These are phyloP conservation scores for Echinosophora koreensis DNA, from an alignment of 306 rosid species.

Conservation along the genomic window DNA sequence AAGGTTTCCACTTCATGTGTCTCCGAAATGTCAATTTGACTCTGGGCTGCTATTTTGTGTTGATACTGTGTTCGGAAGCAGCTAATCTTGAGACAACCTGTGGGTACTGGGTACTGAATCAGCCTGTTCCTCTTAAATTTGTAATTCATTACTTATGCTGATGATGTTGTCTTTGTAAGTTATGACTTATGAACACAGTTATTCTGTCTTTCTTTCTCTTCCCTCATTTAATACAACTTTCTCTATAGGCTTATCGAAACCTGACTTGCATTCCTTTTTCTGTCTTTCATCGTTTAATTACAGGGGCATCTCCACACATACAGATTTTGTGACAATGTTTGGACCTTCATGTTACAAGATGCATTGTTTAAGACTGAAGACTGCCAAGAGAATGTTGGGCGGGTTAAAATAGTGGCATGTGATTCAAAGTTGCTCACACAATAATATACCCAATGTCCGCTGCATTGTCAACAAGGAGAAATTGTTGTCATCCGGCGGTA, in stretches of 20 bases:
- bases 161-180: conserved; percentile 7
- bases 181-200: conserved; percentile 31
- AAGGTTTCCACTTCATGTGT: neutral
- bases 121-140: neutral
- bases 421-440: conserved; percentile 92
- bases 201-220: too few species aligned
- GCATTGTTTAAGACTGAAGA: conserved; percentile 79
- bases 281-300: conserved; percentile 10
- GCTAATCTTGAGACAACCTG: conserved; percentile 9
- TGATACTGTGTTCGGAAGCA: neutral
- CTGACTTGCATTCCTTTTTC: neutral
- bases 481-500: conserved; percentile 40
- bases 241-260: neutral
- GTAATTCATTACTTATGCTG: conserved; percentile 5
- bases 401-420: conserved; percentile 94
- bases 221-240: neutral
- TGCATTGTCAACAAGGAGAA: conserved; percentile 37
- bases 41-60: conserved; percentile 16
- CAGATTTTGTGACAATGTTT: conserved; percentile 93
- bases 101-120: conserved; percentile 3
- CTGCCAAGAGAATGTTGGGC: conserved; percentile 63
- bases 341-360: conserved; percentile 93
- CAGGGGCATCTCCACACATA: conserved; percentile 99
- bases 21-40: neutral
- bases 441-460: conserved; percentile 49